phyloP scores from a whole-genome alignment of 805 yeast genomes.

The Starmerella sirachaensis region DNA sequence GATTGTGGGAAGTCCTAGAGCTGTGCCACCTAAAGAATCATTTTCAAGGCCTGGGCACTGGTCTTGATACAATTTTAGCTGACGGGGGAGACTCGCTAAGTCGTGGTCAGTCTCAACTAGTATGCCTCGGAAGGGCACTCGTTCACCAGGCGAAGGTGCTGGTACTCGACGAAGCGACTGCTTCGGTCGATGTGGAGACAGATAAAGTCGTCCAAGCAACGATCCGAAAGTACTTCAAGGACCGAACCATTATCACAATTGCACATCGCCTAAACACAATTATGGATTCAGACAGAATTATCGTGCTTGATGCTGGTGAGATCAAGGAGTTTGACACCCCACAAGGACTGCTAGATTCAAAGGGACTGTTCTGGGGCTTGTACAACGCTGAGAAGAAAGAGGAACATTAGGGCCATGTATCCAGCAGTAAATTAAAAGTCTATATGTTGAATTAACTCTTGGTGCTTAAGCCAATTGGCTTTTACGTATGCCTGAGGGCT shows the following conservation, averaged over 20 bases:
- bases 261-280: slow-evolving; percentile 78
- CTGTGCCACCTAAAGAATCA: slow-evolving; percentile 67
- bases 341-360: slow-evolving; percentile 12
- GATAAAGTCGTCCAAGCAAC: slow-evolving; percentile 67
- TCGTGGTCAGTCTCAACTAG: slow-evolving; percentile 69
- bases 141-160: slow-evolving; percentile 55
- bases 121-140: slow-evolving; percentile 69
- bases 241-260: slow-evolving; percentile 66
- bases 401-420: too few species aligned
- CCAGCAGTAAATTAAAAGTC: too few species aligned
- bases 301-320: slow-evolving; percentile 58
- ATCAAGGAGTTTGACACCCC: slow-evolving; percentile 66
- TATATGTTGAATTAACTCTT: too few species aligned
- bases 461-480: too few species aligned
- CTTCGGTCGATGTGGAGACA: slow-evolving; percentile 72
- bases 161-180: slow-evolving; percentile 69
- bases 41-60: slow-evolving; percentile 39
- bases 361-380: slow-evolving; percentile 20
- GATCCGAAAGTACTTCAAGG: slow-evolving; percentile 50
- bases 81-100: slow-evolving; percentile 73
- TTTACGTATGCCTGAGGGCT: background rate
- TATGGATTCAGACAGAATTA: slow-evolving; percentile 62
- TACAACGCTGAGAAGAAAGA: slow-evolving; percentile 14
- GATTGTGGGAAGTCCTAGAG: slow-evolving; percentile 67
- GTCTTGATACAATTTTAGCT: slow-evolving; percentile 41